These are phyloP conservation scores for Hypericum androsaemum DNA, from an alignment of 345 rosid genomes.

Conservation along the genomic window DNA sequence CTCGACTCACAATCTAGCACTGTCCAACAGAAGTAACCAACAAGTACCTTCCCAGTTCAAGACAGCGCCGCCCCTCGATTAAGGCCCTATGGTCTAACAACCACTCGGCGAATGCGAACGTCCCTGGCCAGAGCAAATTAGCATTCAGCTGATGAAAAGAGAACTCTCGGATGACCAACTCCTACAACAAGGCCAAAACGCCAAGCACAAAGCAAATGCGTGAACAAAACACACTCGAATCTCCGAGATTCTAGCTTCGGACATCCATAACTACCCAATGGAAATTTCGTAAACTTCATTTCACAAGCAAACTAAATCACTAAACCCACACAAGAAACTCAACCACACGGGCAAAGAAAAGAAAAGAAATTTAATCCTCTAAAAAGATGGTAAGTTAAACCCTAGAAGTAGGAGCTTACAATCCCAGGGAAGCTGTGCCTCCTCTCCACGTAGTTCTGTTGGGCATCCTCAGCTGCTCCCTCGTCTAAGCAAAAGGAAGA, in stretches of 20 bases:
- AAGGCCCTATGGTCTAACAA: slow-evolving; percentile 39
- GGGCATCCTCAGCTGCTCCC: slow-evolving; percentile 26
- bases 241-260: no score
- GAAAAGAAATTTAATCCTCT: no score
- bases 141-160: slow-evolving; percentile 91
- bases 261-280: no score
- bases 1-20: not conserved
- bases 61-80: slow-evolving; percentile 47
- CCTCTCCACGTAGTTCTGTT: slow-evolving; percentile 66
- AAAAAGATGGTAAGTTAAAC: not conserved
- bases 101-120: slow-evolving; percentile 91
- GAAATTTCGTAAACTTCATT: no score
- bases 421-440: slow-evolving; percentile 73
- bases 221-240: no score
- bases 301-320: no score
- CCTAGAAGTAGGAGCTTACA: slow-evolving; percentile 20
- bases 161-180: slow-evolving; percentile 64
- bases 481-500: slow-evolving; percentile 25
- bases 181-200: slow-evolving; percentile 38
- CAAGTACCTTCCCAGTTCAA: slow-evolving; percentile 83
- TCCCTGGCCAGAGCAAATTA: slow-evolving; percentile 96
- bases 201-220: not conserved
- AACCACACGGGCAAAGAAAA: no score
- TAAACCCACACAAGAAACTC: no score
- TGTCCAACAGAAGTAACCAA: not conserved